phyloP scores from a whole-genome alignment of 2,329 filamentous ascomycete genomes.

The Colletotrichum ledebouriae region DNA sequence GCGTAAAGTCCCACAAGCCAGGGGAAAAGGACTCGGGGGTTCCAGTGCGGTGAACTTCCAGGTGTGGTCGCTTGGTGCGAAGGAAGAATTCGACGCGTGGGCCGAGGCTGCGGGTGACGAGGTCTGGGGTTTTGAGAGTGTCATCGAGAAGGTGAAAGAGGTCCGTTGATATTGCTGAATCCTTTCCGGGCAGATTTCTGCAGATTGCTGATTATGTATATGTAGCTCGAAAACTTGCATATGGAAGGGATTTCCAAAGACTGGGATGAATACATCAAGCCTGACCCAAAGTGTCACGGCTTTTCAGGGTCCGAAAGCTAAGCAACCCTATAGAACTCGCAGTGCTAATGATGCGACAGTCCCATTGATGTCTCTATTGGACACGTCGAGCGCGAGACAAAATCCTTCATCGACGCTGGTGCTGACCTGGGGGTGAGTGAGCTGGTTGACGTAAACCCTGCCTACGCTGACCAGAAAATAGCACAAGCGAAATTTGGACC shows the following conservation, averaged over 20 bases:
- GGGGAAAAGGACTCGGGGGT: conserved; percentile 66
- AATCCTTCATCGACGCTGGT: conserved; percentile 31
- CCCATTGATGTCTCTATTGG: conserved; percentile 32
- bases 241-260: conserved; percentile 14
- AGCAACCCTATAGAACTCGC: no score
- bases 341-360: neutral
- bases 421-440: conserved; percentile 20
- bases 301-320: conserved; percentile 10
- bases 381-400: conserved; percentile 29
- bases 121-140: conserved; percentile 49
- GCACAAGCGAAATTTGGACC: conserved; percentile 30
- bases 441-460: no score
- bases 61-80: conserved; percentile 66
- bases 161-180: neutral
- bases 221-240: conserved; percentile 21
- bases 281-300: conserved; percentile 17
- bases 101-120: conserved; percentile 68
- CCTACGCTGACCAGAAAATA: neutral
- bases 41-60: conserved; percentile 68
- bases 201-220: neutral
- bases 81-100: conserved; percentile 74
- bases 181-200: no score
- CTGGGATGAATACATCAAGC: conserved; percentile 31
- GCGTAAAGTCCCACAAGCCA: conserved; percentile 62
- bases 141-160: conserved; percentile 22